phyloP scores from a whole-genome alignment of 768 basidiomycete genomes.

The Leucocoprinus birnbaumii region DNA sequence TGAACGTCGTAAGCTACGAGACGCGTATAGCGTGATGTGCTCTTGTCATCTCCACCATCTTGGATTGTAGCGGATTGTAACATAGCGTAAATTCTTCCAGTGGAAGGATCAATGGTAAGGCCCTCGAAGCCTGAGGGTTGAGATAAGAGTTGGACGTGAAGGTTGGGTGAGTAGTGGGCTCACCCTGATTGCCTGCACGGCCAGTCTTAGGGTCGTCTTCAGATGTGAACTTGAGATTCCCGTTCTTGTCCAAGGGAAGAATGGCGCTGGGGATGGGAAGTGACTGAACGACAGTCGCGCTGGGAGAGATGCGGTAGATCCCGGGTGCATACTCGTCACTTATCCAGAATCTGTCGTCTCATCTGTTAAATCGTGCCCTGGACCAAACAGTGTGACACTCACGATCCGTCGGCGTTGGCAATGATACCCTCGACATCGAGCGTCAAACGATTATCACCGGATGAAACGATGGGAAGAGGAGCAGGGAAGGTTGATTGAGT shows the following conservation, averaged over 20 bases:
- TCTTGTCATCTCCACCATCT: conserved; percentile 51
- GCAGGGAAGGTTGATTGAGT: conserved; percentile 19
- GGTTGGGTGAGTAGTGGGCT: neutral
- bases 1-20: conserved; percentile 55
- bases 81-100: conserved; percentile 53
- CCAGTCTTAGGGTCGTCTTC: conserved; percentile 47
- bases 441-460: conserved; percentile 40
- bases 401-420: conserved; percentile 57
- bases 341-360: conserved; percentile 47
- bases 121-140: conserved; percentile 50
- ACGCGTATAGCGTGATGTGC: conserved; percentile 49
- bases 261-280: conserved; percentile 59
- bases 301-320: conserved; percentile 49
- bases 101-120: conserved; percentile 46
- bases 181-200: conserved; percentile 53
- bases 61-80: conserved; percentile 64
- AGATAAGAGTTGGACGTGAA: neutral
- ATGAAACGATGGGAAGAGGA: conserved; percentile 47
- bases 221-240: conserved; percentile 52
- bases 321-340: conserved; percentile 72
- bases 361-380: neutral
- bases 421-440: conserved; percentile 62
- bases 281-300: conserved; percentile 47
- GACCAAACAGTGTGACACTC: conserved; percentile 14
- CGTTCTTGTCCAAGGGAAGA: conserved; percentile 41